Evolutionary conservation across 805 yeast genomes (phyloP), one percentile per base, ranked within the genome.

Genomic region (Zygosaccharomyces siamensis): DNA sequence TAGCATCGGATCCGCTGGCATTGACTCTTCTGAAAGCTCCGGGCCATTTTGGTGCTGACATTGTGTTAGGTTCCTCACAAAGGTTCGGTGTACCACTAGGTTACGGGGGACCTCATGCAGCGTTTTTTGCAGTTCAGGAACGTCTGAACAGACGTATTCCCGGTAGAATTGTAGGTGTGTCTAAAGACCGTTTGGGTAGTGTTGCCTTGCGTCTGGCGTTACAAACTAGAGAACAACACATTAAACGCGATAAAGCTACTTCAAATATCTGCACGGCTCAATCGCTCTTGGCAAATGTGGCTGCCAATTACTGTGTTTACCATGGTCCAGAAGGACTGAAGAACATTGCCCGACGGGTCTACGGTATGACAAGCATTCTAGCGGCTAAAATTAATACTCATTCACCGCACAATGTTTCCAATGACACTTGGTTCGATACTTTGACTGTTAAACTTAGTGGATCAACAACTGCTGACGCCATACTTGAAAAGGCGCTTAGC

Each of bases 41-140:
- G 2, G 73, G 85, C 16, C 76, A 79, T 36, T 87, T 86, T 60
- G 89, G 89, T 47, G 98, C 98, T 38, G 99, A 93, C 66, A 85
- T 93, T 44, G 97, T 85, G 1, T 73, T 93, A 39, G 99, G 99
- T 42, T 81, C 89, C 7, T 78, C 97, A 4, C 99, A 93, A 75
- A 78, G 99, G 68, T 89, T 93, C 60, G 99, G 99, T 62, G 97
- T 92, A 35, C 98, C 99, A 47, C 79, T 92, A 73, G 99, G 98
- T 5, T 93, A 82, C 65, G 99, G 99, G 62, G 99, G 99, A 18
- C 99, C 99, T 3, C 99, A 93, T 68, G 98, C 99, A 41, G 99
- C 96, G 0, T 93, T 88, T 71, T 90, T 93, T 60, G 88, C 98
- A 7, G 95, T 92, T 36, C 76, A 80, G n/a, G 80, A 82, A 51